Evolutionary conservation across 192 early-diverging fungal species (phyloP).

Genomic region (Podila verticillata): DNA sequence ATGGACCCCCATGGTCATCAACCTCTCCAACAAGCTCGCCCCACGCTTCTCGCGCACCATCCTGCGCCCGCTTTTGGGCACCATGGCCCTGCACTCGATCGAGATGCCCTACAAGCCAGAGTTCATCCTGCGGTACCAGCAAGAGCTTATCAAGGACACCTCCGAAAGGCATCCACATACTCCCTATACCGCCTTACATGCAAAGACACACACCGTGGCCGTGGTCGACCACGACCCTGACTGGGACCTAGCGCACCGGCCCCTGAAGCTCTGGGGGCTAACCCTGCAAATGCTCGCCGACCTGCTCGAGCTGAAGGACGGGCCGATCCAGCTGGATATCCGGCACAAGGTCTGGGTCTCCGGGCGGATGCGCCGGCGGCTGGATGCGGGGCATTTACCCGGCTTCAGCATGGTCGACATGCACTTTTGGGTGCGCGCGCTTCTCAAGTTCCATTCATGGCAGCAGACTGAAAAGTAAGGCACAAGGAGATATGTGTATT

Average conservation of each 20-base stretch:
- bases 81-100: slow-evolving; percentile 52
- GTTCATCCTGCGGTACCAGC: slow-evolving; percentile 20
- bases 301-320: slow-evolving; percentile 51
- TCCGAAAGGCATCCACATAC: not conserved
- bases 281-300: slow-evolving; percentile 57
- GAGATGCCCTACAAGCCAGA: slow-evolving; percentile 50
- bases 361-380: slow-evolving; percentile 30
- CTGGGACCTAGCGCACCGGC: slow-evolving; percentile 40
- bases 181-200: no score
- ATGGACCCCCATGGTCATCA: slow-evolving; percentile 53
- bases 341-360: slow-evolving; percentile 47
- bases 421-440: slow-evolving; percentile 45
- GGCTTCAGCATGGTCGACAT: slow-evolving; percentile 37
- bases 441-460: slow-evolving; percentile 51
- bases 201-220: not conserved
- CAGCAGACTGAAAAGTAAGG: slow-evolving; percentile 49
- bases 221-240: slow-evolving; percentile 36
- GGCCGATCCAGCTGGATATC: slow-evolving; percentile 44
- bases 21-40: slow-evolving; percentile 49
- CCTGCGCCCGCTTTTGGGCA: slow-evolving; percentile 43
- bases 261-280: slow-evolving; percentile 51
- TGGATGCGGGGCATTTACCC: slow-evolving; percentile 42
- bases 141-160: not conserved
- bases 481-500: no score
- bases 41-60: slow-evolving; percentile 41